A percentile compares a stretch with the other conserved stretches of the same genome.
Evolutionary conservation across 2,329 filamentous ascomycete species (phyloP).

Genomic region (Thielaviopsis euricoi): DNA sequence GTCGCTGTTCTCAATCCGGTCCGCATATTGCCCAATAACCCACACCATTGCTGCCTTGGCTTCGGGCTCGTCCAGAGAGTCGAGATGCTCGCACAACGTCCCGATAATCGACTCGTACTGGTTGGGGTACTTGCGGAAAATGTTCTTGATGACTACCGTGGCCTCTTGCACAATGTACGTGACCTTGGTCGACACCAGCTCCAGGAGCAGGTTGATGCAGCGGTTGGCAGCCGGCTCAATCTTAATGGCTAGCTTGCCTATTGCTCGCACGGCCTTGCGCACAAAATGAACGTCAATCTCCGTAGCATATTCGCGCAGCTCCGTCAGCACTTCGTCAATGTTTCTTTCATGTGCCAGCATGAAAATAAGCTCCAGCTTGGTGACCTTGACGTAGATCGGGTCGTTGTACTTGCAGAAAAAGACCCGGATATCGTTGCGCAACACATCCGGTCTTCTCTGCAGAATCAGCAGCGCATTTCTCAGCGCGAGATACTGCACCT

Average conservation of each 20-base stretch:
- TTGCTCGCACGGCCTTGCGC: conserved; percentile 89
- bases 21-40: conserved; percentile 97
- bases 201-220: conserved; percentile 84
- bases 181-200: conserved; percentile 92
- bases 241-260: conserved; percentile 96
- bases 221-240: conserved; percentile 83
- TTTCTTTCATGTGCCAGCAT: conserved; percentile 95
- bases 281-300: conserved; percentile 99
- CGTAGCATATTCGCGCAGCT: conserved; percentile 89
- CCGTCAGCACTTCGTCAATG: conserved; percentile 86
- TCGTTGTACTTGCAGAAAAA: conserved; percentile 99
- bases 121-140: conserved; percentile 97
- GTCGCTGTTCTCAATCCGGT: conserved; percentile 93
- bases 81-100: conserved; percentile 86
- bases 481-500: conserved; percentile 94
- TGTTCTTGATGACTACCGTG: conserved; percentile 95
- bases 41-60: conserved; percentile 98
- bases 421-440: conserved; percentile 91
- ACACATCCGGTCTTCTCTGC: conserved; percentile 78
- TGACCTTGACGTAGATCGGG: conserved; percentile 98
- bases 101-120: conserved; percentile 97
- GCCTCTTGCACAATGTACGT: conserved; percentile 98
- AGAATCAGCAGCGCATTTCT: conserved; percentile 88
- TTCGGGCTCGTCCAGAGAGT: conserved; percentile 91
- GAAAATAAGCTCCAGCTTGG: conserved; percentile 95